phyloP scores from a whole-genome alignment of 176 grass and related monocot genomes.

The Tillandsia leiboldiana region DNA sequence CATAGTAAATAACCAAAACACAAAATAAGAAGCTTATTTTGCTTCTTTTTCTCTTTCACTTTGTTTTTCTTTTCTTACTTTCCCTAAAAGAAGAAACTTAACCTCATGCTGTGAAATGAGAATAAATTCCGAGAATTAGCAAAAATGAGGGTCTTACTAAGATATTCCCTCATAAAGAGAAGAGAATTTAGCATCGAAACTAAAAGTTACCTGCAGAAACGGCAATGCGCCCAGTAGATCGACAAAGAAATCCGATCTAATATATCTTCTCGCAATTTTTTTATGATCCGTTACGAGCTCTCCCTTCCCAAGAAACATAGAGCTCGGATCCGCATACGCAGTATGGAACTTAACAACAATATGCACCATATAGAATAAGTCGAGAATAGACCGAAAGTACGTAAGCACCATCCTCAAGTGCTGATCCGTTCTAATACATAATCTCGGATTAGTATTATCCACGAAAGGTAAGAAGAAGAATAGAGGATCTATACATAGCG shows the following conservation, averaged over 20 bases:
- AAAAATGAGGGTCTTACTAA: no score
- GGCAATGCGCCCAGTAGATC: slow-evolving; percentile 36
- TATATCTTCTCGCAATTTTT: slow-evolving; percentile 32
- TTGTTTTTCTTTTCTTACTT: background rate
- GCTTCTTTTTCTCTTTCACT: background rate
- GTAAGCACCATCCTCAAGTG: slow-evolving; percentile 22
- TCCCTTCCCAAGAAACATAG: slow-evolving; percentile 41
- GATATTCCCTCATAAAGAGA: background rate
- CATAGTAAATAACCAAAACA: background rate
- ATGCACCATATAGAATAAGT: slow-evolving; percentile 30
- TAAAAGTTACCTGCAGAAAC: slow-evolving; percentile 32
- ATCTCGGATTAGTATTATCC: background rate
- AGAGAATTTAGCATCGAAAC: background rate
- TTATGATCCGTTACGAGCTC: slow-evolving; percentile 31
- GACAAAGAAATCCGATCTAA: slow-evolving; percentile 35
- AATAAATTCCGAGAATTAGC: no score
- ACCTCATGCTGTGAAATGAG: no score
- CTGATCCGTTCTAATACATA: slow-evolving; percentile 37
- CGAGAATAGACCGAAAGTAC: slow-evolving; percentile 22
- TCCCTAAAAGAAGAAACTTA: background rate
- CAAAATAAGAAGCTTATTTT: background rate
- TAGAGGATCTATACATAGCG: slow-evolving; percentile 38
- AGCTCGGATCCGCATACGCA: slow-evolving; percentile 39
- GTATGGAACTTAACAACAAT: slow-evolving; percentile 36
- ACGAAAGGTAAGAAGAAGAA: slow-evolving; percentile 40